phyloP scores from a whole-genome alignment of 352 stramenopile genomes.

The Pythium sukuiense region DNA sequence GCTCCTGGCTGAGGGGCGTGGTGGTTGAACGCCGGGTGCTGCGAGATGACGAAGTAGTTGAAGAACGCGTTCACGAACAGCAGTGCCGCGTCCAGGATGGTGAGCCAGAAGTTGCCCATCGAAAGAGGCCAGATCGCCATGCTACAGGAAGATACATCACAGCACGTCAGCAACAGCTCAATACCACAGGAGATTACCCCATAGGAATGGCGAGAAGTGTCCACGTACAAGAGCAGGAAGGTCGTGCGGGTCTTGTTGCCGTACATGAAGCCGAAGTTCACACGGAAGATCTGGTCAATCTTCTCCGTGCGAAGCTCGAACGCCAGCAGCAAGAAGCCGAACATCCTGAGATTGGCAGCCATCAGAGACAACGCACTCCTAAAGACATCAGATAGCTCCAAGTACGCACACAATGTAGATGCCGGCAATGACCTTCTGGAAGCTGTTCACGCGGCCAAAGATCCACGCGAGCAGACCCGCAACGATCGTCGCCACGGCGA shows the following conservation, averaged over 20 bases:
- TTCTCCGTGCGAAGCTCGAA: conserved; percentile 87
- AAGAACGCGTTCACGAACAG: conserved; percentile 90
- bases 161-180: not conserved
- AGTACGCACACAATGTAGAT: conserved; percentile 86
- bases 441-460: conserved; percentile 71
- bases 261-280: conserved; percentile 91
- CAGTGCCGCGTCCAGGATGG: conserved; percentile 84
- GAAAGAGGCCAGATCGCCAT: conserved; percentile 90
- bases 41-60: conserved; percentile 90
- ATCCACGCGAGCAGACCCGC: conserved; percentile 79
- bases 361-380: not conserved
- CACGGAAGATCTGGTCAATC: conserved; percentile 72
- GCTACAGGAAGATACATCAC: conserved; percentile 28
- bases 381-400: not conserved
- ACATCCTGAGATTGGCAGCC: conserved; percentile 45
- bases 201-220: not conserved
- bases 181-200: not conserved
- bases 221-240: conserved; percentile 83
- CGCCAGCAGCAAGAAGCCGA: conserved; percentile 70
- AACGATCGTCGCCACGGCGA: conserved; percentile 68
- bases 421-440: conserved; percentile 80
- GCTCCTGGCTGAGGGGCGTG: not conserved
- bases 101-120: conserved; percentile 90
- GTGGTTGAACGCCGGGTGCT: conserved; percentile 41
- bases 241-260: conserved; percentile 87